phyloP scores from a whole-genome alignment of 148 eudicot genomes.

The Rhododendron kiyosumense region DNA sequence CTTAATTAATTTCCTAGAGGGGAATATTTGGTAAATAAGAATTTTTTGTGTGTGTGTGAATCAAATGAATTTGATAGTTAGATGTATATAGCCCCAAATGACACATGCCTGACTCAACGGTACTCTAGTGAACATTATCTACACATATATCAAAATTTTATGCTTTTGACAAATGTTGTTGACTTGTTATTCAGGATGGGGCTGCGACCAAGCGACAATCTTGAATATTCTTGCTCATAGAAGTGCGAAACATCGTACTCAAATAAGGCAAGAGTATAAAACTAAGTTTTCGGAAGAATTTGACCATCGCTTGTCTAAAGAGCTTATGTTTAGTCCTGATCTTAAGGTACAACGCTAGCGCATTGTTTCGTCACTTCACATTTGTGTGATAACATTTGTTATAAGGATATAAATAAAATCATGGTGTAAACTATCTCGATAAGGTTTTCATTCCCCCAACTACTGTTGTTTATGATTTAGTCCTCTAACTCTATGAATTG shows the following conservation, averaged over 20 bases:
- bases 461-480: too few relatives aligned
- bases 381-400: not conserved
- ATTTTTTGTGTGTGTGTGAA: too few relatives aligned
- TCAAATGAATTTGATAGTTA: too few relatives aligned
- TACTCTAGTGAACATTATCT: too few relatives aligned
- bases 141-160: too few relatives aligned
- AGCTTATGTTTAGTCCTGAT: constrained; percentile 43
- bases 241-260: constrained; percentile 59
- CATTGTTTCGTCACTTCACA: not conserved
- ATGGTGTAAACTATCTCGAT: not conserved
- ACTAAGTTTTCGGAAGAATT: constrained; percentile 58
- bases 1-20: too few relatives aligned
- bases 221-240: constrained; percentile 70
- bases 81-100: too few relatives aligned
- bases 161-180: not conserved
- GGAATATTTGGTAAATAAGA: too few relatives aligned
- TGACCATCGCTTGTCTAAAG: constrained; percentile 43
- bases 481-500: too few relatives aligned
- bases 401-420: not conserved
- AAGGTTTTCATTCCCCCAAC: too few relatives aligned
- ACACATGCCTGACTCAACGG: too few relatives aligned
- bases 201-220: constrained; percentile 61
- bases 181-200: constrained; percentile 39
- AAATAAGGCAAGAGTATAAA: constrained; percentile 57
- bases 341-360: constrained; percentile 27